Evolutionary conservation across 495 filamentous ascomycete genomes (phyloP).

Genomic region (Xylaria grammica): DNA sequence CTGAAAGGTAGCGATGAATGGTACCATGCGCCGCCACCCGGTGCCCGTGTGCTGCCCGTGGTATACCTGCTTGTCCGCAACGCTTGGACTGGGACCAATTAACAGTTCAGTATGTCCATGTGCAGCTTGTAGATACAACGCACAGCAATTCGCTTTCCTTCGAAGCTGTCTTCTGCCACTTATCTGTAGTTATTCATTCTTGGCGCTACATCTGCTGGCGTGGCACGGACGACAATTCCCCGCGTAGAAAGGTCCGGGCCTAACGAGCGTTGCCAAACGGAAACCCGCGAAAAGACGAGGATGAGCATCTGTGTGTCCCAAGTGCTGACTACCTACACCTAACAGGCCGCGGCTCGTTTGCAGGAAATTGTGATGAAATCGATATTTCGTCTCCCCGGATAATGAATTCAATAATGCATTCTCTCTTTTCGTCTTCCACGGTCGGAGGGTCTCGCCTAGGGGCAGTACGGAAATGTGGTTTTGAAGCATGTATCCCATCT

Average conservation of each 20-base stretch:
- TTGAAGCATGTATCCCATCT: not conserved
- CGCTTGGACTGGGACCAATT: not conserved
- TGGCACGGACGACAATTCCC: not conserved
- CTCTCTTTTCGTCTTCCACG: slow-evolving; percentile 5
- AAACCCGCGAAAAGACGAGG: not conserved
- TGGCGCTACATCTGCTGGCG: not conserved
- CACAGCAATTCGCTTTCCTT: not conserved
- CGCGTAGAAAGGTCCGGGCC: not conserved
- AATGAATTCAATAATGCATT: no score
- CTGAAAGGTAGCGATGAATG: not conserved
- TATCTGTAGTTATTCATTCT: not conserved
- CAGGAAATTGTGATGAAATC: not conserved
- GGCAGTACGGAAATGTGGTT: not conserved
- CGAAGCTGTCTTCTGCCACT: not conserved
- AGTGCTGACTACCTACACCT: not conserved
- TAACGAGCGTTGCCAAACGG: not conserved
- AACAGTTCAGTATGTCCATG: not conserved
- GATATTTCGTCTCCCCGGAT: not conserved
- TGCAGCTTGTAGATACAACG: not conserved
- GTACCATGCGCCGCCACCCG: not conserved
- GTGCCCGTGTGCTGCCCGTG: not conserved
- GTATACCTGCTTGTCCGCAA: not conserved
- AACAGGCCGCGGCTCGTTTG: not conserved
- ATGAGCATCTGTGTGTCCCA: not conserved
- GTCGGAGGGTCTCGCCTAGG: not conserved